Conservation (phyloP, 768 basidiomycete species). For the Amanita polypyramis region DNA sequence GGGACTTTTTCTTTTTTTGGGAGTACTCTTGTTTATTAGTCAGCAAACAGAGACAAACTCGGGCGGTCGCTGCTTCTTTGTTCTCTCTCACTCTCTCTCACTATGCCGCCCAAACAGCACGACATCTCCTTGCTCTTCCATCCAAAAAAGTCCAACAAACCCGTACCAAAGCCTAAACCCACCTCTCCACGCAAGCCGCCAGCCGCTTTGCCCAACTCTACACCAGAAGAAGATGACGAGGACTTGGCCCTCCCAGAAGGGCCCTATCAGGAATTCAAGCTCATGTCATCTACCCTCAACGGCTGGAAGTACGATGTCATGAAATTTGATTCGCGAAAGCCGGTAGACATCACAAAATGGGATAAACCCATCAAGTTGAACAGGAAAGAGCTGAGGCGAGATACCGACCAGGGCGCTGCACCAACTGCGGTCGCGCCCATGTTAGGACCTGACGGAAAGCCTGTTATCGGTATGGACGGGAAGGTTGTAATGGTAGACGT, state of each 20-base stretch:
- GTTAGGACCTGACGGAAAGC: conserved; percentile 77
- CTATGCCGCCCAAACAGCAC: conserved; percentile 33
- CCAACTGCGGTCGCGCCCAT: conserved; percentile 58
- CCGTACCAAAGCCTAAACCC: conserved; percentile 19
- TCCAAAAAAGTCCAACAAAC: conserved; percentile 47
- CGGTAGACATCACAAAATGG: conserved; percentile 63
- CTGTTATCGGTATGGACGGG: conserved; percentile 69
- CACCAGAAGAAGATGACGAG: conserved; percentile 38
- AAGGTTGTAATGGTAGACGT: conserved; percentile 74
- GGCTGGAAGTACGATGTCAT: conserved; percentile 91
- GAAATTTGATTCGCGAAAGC: conserved; percentile 76
- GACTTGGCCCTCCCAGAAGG: conserved; percentile 50
- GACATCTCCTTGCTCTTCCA: conserved; percentile 47
- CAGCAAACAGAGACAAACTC: background rate
- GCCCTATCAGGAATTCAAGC: conserved; percentile 64
- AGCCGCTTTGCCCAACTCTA: conserved; percentile 28
- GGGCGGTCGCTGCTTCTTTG: background rate
- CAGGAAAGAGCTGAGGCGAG: conserved; percentile 66
- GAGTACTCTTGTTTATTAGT: conserved; percentile 8
- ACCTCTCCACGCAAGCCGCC: conserved; percentile 29
- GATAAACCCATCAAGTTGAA: conserved; percentile 74
- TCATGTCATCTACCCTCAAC: conserved; percentile 71
- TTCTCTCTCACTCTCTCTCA: conserved; percentile 1
- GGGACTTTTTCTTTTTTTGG: conserved; percentile 8
- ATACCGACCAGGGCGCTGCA: conserved; percentile 22